A percentile compares a stretch with the other conserved stretches of the same genome.
These are phyloP conservation scores for Escovopsis sp. DNA, from an alignment of 2,329 filamentous ascomycete species.

Conservation along the genomic window DNA sequence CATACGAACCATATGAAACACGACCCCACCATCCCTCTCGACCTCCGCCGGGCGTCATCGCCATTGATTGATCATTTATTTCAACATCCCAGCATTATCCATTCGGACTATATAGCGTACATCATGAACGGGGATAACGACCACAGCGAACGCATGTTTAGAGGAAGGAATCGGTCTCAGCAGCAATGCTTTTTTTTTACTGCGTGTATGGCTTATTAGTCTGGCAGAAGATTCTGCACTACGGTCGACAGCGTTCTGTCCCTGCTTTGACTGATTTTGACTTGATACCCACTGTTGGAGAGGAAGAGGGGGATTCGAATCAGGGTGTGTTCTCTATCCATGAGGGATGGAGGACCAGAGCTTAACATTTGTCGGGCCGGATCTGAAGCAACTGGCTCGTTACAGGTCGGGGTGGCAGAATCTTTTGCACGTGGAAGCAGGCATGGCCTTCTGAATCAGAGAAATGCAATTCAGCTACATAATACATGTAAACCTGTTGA, in stretches of 20 bases:
- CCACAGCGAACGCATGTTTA: neutral
- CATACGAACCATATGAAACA: conserved; percentile 7
- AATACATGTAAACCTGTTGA: neutral
- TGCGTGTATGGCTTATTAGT: neutral
- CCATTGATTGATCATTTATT: conserved; percentile 3
- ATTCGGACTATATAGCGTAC: too few relatives aligned
- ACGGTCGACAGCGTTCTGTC: too few relatives aligned
- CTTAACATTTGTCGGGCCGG: too few relatives aligned
- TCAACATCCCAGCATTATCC: too few relatives aligned
- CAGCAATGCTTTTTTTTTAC: neutral
- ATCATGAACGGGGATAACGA: neutral
- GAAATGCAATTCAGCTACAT: neutral
- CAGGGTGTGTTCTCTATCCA: too few relatives aligned
- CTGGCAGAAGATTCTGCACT: neutral
- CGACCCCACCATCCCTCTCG: conserved; percentile 5
- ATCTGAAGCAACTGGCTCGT: too few relatives aligned
- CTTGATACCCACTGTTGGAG: neutral
- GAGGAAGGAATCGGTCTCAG: neutral
- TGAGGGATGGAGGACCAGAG: too few relatives aligned
- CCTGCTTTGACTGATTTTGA: too few relatives aligned
- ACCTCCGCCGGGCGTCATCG: conserved; percentile 1
- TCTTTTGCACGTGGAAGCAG: too few relatives aligned
- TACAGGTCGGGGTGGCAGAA: too few relatives aligned
- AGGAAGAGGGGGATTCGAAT: neutral
- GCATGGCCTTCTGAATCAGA: neutral